Percentiles rank a stretch among this genome's conserved stretches.
phyloP scores from a whole-genome alignment of 768 basidiomycete genomes.

The Leccinum subtestaceum region DNA sequence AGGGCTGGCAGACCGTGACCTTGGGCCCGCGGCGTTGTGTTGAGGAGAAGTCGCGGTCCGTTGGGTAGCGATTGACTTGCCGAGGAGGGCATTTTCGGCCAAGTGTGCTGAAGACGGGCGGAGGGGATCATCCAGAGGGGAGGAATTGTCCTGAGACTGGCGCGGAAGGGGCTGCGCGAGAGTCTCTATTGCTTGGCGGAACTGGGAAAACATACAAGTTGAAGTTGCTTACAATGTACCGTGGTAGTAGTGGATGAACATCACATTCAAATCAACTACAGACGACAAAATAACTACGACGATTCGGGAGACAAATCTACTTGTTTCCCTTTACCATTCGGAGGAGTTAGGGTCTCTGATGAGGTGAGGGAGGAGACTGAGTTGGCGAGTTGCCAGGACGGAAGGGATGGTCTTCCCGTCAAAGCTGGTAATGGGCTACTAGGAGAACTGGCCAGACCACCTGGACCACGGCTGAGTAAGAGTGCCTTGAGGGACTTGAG shows the following conservation, averaged over 20 bases:
- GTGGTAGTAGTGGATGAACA: not conserved
- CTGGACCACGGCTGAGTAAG: conserved; percentile 68
- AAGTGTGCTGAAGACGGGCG: conserved; percentile 48
- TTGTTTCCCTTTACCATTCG: conserved; percentile 62
- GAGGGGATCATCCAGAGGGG: conserved; percentile 27
- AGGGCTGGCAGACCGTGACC: conserved; percentile 26
- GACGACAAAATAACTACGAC: conserved; percentile 17
- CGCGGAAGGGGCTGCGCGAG: conserved; percentile 50
- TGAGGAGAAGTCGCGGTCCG: conserved; percentile 44
- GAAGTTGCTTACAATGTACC: not conserved
- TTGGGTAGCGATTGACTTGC: conserved; percentile 59
- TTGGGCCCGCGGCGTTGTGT: conserved; percentile 13
- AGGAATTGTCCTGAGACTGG: conserved; percentile 32
- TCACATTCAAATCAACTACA: conserved; percentile 5
- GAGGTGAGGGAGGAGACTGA: conserved; percentile 23
- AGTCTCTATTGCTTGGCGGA: conserved; percentile 70
- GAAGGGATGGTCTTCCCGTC: conserved; percentile 70
- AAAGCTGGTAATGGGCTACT: conserved; percentile 50
- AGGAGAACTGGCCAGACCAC: conserved; percentile 43
- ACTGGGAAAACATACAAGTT: conserved; percentile 67
- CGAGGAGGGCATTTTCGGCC: conserved; percentile 61
- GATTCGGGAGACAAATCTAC: conserved; percentile 27
- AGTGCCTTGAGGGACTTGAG: conserved; percentile 92
- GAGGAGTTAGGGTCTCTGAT: conserved; percentile 13
- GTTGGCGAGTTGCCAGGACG: conserved; percentile 84